A percentile compares a stretch with the other conserved stretches of the same genome.
phyloP scores from a whole-genome alignment of 2,329 filamentous ascomycete species.

The Beauveria caledonica region DNA sequence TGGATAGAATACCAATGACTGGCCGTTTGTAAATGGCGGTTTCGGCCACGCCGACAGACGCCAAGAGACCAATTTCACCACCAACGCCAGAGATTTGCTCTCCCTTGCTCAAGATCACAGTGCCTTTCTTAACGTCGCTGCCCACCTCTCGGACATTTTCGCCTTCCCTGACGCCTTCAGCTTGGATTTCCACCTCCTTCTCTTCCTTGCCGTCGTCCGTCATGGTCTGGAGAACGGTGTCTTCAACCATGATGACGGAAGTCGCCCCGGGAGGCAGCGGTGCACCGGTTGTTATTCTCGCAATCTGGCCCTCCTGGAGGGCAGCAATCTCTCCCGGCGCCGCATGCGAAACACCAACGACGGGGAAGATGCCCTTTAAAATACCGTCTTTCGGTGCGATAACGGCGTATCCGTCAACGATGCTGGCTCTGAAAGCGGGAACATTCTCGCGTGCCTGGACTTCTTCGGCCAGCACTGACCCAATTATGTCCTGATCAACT shows the following conservation, averaged over 20 bases:
- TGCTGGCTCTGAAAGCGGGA: conserved; percentile 89
- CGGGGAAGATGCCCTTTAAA: conserved; percentile 75
- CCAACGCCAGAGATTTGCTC: conserved; percentile 80
- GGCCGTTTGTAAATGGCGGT: conserved; percentile 70
- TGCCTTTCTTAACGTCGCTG: conserved; percentile 68
- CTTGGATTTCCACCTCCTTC: conserved; percentile 77
- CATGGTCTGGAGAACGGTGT: conserved; percentile 67
- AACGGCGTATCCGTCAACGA: conserved; percentile 92
- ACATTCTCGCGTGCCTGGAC: conserved; percentile 75
- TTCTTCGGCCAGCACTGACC: conserved; percentile 73
- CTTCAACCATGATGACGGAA: conserved; percentile 87
- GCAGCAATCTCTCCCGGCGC: conserved; percentile 58
- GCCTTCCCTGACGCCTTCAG: conserved; percentile 61
- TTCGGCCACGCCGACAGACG: conserved; percentile 67
- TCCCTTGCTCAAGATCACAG: conserved; percentile 64
- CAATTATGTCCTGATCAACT: conserved; percentile 60
- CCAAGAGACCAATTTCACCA: conserved; percentile 84
- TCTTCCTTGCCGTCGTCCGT: conserved; percentile 81
- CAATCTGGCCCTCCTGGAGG: conserved; percentile 66
- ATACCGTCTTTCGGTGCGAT: conserved; percentile 55
- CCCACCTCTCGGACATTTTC: conserved; percentile 91
- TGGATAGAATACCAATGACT: conserved; percentile 79
- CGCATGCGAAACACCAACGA: conserved; percentile 80
- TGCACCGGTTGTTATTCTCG: conserved; percentile 89
- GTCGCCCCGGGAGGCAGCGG: conserved; percentile 83